These are phyloP conservation scores for Actinidia polygama DNA, from an alignment of 179 eudicot genomes.

Conservation along the genomic window DNA sequence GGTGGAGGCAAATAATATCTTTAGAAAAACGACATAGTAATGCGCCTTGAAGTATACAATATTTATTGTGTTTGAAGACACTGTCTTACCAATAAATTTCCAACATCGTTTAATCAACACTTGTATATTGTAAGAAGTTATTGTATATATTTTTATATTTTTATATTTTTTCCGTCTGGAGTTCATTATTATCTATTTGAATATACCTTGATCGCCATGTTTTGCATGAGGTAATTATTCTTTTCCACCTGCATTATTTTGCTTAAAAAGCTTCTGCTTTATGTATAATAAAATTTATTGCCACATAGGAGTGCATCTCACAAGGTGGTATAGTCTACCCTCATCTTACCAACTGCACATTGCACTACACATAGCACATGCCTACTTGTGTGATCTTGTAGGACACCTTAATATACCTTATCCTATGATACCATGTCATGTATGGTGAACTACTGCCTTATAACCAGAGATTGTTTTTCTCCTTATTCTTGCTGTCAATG, in stretches of 20 bases:
- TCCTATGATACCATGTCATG: neutral
- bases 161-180: too few species aligned
- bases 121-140: too few species aligned
- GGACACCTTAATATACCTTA: neutral
- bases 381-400: slow-evolving; percentile 4
- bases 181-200: too few species aligned
- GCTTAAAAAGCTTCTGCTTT: neutral
- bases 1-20: too few species aligned
- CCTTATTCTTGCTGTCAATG: neutral
- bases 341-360: slow-evolving; percentile 2
- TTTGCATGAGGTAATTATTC: neutral
- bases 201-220: too few species aligned
- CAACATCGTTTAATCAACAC: too few species aligned
- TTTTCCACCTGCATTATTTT: neutral
- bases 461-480: neutral
- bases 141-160: too few species aligned
- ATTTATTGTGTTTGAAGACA: too few species aligned
- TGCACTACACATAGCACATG: neutral
- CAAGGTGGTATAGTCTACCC: neutral
- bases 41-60: too few species aligned
- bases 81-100: too few species aligned
- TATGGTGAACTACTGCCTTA: neutral
- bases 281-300: neutral
- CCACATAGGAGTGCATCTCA: neutral
- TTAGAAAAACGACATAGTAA: too few species aligned